These are phyloP conservation scores for Plasmodium gallinaceum DNA, from an alignment of 169 alveolate species.

Conservation along the genomic window DNA sequence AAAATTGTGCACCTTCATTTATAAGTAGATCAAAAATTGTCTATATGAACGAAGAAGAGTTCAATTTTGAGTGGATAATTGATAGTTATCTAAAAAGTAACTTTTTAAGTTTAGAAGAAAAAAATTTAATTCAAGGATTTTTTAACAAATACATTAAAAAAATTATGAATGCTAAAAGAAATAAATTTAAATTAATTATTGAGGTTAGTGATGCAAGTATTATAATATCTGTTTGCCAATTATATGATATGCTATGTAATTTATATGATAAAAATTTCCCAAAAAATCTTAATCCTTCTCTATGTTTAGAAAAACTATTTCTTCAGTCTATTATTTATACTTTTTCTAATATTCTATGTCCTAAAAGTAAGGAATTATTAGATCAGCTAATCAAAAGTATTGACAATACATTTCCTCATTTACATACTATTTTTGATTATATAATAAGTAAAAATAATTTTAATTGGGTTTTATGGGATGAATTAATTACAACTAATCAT, in stretches of 20 bases:
- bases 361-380: slow-evolving; percentile 52
- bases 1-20: slow-evolving; percentile 98
- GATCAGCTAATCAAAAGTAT: slow-evolving; percentile 56
- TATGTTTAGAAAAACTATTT: slow-evolving; percentile 76
- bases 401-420: slow-evolving; percentile 65
- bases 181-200: slow-evolving; percentile 58
- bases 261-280: slow-evolving; percentile 76
- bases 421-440: slow-evolving; percentile 72
- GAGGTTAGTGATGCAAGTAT: slow-evolving; percentile 75
- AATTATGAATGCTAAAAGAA: slow-evolving; percentile 69
- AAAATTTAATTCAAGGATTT: slow-evolving; percentile 72
- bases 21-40: slow-evolving; percentile 99
- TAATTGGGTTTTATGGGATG: slow-evolving; percentile 78
- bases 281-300: slow-evolving; percentile 50
- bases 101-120: slow-evolving; percentile 41
- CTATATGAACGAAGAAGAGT: slow-evolving; percentile 95
- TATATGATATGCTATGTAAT: slow-evolving; percentile 73
- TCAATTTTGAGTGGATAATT: slow-evolving; percentile 81
- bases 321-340: slow-evolving; percentile 66
- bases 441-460: slow-evolving; percentile 71
- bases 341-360: slow-evolving; percentile 64
- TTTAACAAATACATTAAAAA: slow-evolving; percentile 73
- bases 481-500: slow-evolving; percentile 73
- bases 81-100: slow-evolving; percentile 58
- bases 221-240: slow-evolving; percentile 72